Conservation (phyloP, 371 early-diverging fungal species). For the Batkoa obscura region DNA sequence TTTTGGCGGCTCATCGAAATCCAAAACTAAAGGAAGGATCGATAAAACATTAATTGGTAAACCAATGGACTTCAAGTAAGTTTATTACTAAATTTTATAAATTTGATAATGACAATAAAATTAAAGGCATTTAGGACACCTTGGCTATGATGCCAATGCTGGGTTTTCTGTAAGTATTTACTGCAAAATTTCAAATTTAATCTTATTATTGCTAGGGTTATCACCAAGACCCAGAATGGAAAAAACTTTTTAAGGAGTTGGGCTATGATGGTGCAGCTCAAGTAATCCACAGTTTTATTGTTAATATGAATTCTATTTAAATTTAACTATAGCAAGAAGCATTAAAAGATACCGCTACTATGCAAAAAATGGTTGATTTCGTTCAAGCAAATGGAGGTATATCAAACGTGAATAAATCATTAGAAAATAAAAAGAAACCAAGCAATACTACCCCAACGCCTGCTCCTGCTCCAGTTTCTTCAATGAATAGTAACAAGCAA, state of each 20-base stretch:
- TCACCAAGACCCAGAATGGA: constrained; percentile 63
- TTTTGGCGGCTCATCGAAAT: constrained; percentile 16
- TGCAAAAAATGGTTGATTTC: constrained; percentile 13
- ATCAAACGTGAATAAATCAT: constrained; percentile 15
- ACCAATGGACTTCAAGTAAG: constrained; percentile 51
- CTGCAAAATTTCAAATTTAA: no score
- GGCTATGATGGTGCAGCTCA: constrained; percentile 63
- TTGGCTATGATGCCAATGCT: constrained; percentile 55
- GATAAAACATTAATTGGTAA: constrained; percentile 56
- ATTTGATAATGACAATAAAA: not conserved
- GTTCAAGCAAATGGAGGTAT: constrained; percentile 4
- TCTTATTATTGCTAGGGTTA: constrained; percentile 9
- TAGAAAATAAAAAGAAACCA: not conserved
- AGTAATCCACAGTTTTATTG: constrained; percentile 29
- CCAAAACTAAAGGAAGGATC: constrained; percentile 22
- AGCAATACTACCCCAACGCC: not conserved
- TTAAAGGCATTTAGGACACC: constrained; percentile 46
- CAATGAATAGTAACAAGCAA: no score
- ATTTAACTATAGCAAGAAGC: constrained; percentile 18
- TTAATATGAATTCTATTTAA: constrained; percentile 16
- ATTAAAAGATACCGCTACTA: constrained; percentile 27
- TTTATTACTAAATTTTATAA: not conserved
- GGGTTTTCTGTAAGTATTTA: constrained; percentile 36
- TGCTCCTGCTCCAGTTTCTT: no score
- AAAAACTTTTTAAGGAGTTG: constrained; percentile 45